Percentiles rank a stretch among this genome's conserved stretches.
Evolutionary conservation across 495 filamentous ascomycete species (phyloP).

Genomic region (Daldinia caldariorum): DNA sequence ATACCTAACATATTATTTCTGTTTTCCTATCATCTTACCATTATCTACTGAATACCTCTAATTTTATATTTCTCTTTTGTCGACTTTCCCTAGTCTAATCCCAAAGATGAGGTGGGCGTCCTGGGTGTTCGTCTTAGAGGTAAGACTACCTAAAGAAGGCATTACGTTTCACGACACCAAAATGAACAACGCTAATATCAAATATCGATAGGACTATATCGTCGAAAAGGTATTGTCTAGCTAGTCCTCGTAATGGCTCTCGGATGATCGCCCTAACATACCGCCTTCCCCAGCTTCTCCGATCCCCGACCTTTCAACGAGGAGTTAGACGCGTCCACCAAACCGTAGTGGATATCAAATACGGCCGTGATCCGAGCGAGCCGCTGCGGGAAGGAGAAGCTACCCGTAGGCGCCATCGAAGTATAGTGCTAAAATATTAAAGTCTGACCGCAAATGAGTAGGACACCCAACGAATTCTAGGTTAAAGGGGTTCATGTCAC

Average conservation of each 20-base stretch:
- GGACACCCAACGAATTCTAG: slow-evolving; percentile 14
- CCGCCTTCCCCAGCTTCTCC: slow-evolving; percentile 47
- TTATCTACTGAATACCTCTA: neutral
- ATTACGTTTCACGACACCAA: neutral
- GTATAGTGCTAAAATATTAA: neutral
- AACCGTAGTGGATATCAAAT: slow-evolving; percentile 50
- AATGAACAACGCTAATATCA: slow-evolving; percentile 5
- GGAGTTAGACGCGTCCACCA: slow-evolving; percentile 54
- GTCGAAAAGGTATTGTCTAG: slow-evolving; percentile 42
- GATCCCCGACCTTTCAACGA: slow-evolving; percentile 51
- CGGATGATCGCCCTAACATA: slow-evolving; percentile 2
- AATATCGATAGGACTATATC: slow-evolving; percentile 42
- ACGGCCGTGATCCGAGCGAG: slow-evolving; percentile 55
- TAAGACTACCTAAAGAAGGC: slow-evolving; percentile 17
- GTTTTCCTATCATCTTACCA: neutral
- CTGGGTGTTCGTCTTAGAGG: slow-evolving; percentile 38
- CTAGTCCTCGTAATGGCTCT: neutral
- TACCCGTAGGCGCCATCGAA: slow-evolving; percentile 44
- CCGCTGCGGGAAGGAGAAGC: slow-evolving; percentile 56
- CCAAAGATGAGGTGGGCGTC: slow-evolving; percentile 29
- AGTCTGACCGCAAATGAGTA: slow-evolving; percentile 14
- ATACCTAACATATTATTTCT: too few relatives aligned
- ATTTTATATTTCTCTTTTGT: neutral
- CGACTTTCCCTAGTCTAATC: neutral
- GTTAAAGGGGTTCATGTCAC: slow-evolving; percentile 43